Percentiles rank a stretch among this genome's conserved stretches.
Evolutionary conservation across 2,329 filamentous ascomycete genomes (phyloP).

Genomic region (Pestalotiopsis sp.): DNA sequence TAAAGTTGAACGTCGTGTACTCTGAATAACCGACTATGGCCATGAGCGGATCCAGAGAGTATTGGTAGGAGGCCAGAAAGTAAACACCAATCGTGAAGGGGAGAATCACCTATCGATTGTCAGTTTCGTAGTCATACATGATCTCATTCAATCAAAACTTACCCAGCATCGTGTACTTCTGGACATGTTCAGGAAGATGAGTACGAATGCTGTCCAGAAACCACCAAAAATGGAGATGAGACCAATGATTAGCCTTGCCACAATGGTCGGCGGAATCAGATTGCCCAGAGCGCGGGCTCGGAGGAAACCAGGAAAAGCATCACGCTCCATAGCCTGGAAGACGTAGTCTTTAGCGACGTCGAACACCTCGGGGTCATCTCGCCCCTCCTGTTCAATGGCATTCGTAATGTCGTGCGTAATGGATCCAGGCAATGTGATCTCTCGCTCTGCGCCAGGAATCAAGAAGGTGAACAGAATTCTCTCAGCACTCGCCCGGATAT

Average conservation of each 20-base stretch:
- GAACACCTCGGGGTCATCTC: slow-evolving; percentile 96
- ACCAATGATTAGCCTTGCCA: slow-evolving; percentile 83
- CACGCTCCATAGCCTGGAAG: slow-evolving; percentile 98
- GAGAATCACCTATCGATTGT: slow-evolving; percentile 61
- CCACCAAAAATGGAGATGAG: slow-evolving; percentile 85
- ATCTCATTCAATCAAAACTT: slow-evolving; percentile 39
- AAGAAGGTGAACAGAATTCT: slow-evolving; percentile 99
- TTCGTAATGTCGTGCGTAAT: slow-evolving; percentile 86
- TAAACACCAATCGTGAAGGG: slow-evolving; percentile 94
- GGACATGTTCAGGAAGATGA: slow-evolving; percentile 85
- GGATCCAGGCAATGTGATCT: slow-evolving; percentile 88
- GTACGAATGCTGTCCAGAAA: slow-evolving; percentile 91
- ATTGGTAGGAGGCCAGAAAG: slow-evolving; percentile 87
- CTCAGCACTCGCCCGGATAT: slow-evolving; percentile 91
- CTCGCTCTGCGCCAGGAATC: slow-evolving; percentile 90
- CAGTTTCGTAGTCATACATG: slow-evolving; percentile 15
- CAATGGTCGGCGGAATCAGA: slow-evolving; percentile 86
- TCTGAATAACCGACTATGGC: slow-evolving; percentile 90
- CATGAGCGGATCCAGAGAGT: slow-evolving; percentile 89
- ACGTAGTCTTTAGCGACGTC: slow-evolving; percentile 98
- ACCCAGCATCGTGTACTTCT: slow-evolving; percentile 82
- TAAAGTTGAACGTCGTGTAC: slow-evolving; percentile 94
- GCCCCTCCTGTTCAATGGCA: slow-evolving; percentile 85
- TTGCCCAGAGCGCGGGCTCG: slow-evolving; percentile 95
- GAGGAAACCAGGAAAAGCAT: slow-evolving; percentile 97